Conservation (phyloP, 768 basidiomycete species). For the Pluteus cervinus region DNA sequence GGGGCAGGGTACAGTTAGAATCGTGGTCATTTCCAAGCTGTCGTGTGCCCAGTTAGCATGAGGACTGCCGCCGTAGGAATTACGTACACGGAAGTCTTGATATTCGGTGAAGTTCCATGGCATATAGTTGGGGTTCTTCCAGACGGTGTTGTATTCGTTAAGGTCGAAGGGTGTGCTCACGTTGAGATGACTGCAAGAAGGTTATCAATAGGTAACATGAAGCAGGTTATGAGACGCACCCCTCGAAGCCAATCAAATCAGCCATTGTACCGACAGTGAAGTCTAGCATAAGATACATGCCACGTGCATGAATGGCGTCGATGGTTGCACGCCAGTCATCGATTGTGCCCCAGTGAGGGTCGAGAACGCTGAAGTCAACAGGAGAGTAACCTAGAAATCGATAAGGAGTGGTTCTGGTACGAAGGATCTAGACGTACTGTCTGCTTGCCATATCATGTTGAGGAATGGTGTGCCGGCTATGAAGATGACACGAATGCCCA, state of each 20-base stretch:
- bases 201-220: constrained; percentile 6
- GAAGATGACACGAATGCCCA: constrained; percentile 82
- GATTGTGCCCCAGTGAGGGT: constrained; percentile 89
- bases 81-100: constrained; percentile 66
- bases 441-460: constrained; percentile 97
- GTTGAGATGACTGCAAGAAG: constrained; percentile 59
- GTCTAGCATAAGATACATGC: constrained; percentile 92
- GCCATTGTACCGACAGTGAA: constrained; percentile 93
- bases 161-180: constrained; percentile 73
- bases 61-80: constrained; percentile 3
- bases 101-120: constrained; percentile 89
- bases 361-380: constrained; percentile 82
- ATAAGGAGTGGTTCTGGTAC: constrained; percentile 2
- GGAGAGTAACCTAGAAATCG: constrained; percentile 75
- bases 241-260: constrained; percentile 81
- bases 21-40: constrained; percentile 71
- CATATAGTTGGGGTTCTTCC: constrained; percentile 68
- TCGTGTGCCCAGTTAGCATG: constrained; percentile 5
- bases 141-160: constrained; percentile 64
- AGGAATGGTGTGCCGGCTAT: constrained; percentile 90
- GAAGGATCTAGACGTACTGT: constrained; percentile 61
- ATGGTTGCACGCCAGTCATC: constrained; percentile 74
- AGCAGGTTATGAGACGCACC: constrained; percentile 39
- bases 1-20: constrained; percentile 65
- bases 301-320: constrained; percentile 68